Percentiles rank a stretch among this genome's conserved stretches.
These are phyloP conservation scores for Cladosporium sp. DNA, from an alignment of 2,329 filamentous ascomycete genomes.

Conservation along the genomic window DNA sequence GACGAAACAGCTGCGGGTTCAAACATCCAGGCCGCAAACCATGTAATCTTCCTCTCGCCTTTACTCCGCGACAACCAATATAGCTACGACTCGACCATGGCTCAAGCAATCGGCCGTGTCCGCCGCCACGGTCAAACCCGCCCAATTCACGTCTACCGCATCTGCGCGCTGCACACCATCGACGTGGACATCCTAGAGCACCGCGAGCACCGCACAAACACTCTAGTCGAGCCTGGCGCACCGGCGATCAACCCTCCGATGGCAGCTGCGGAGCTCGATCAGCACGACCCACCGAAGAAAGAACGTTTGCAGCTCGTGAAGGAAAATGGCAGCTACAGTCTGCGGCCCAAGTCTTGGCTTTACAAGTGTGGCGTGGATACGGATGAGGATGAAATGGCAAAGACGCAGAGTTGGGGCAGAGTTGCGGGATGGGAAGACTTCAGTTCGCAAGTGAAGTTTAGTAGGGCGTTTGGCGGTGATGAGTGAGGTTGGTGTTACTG, in stretches of 20 bases:
- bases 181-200: slow-evolving; percentile 51
- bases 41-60: slow-evolving; percentile 64
- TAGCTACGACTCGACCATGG: slow-evolving; percentile 59
- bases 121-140: slow-evolving; percentile 60
- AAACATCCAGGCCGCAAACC: slow-evolving; percentile 64
- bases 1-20: slow-evolving; percentile 59
- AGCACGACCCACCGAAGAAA: not conserved
- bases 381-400: slow-evolving; percentile 19
- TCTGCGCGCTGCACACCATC: slow-evolving; percentile 75
- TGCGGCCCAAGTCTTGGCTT: slow-evolving; percentile 37
- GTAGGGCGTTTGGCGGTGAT: slow-evolving; percentile 11
- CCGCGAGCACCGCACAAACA: slow-evolving; percentile 36
- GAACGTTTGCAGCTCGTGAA: slow-evolving; percentile 35
- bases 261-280: slow-evolving; percentile 18
- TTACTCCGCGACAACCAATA: slow-evolving; percentile 52
- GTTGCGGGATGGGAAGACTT: slow-evolving; percentile 37
- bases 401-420: slow-evolving; percentile 27
- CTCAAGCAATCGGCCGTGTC: slow-evolving; percentile 63
- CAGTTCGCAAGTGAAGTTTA: slow-evolving; percentile 37
- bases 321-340: slow-evolving; percentile 31
- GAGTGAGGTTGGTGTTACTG: not conserved
- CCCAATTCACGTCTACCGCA: slow-evolving; percentile 63
- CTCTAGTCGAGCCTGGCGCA: slow-evolving; percentile 27
- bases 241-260: slow-evolving; percentile 21
- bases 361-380: slow-evolving; percentile 19